Conservation (phyloP, 495 filamentous ascomycete species). For the Penicillium coprophilum region DNA sequence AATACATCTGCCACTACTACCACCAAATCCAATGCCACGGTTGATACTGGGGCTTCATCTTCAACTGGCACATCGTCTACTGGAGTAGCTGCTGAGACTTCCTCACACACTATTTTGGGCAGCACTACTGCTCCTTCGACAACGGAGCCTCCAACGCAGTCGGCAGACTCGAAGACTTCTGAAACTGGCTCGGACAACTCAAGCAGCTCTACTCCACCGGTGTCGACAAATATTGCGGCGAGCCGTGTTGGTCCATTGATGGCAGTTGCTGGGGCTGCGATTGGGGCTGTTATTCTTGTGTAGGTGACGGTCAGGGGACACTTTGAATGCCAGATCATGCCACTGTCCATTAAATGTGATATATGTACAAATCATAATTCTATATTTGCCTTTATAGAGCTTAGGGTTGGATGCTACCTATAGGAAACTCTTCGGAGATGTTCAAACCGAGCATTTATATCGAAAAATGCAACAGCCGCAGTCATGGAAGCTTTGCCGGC, state of each 20-base stretch:
- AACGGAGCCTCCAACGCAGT: slow-evolving; percentile 6
- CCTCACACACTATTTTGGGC: neutral
- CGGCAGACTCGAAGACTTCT: neutral
- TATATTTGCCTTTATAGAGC: no score
- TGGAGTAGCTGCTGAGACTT: neutral
- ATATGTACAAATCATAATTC: no score
- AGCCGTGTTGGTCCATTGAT: slow-evolving; percentile 15
- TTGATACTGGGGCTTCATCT: neutral
- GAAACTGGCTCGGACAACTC: neutral
- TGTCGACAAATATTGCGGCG: slow-evolving; percentile 12
- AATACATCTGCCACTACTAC: slow-evolving; percentile 7
- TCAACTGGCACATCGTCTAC: neutral
- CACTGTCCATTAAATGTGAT: no score
- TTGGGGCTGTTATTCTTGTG: slow-evolving; percentile 25
- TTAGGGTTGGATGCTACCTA: no score
- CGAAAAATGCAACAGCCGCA: no score
- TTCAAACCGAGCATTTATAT: no score
- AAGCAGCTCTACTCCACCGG: slow-evolving; percentile 1
- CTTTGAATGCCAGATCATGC: no score
- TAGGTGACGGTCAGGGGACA: slow-evolving; percentile 2
- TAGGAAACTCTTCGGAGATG: no score
- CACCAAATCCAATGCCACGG: neutral
- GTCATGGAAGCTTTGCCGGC: no score
- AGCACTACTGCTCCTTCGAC: slow-evolving; percentile 11
- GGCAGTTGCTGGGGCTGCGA: slow-evolving; percentile 37